A percentile compares a stretch with the other conserved stretches of the same genome.
phyloP scores from a whole-genome alignment of 139 green algal species.

The Coelastrella sp. region DNA sequence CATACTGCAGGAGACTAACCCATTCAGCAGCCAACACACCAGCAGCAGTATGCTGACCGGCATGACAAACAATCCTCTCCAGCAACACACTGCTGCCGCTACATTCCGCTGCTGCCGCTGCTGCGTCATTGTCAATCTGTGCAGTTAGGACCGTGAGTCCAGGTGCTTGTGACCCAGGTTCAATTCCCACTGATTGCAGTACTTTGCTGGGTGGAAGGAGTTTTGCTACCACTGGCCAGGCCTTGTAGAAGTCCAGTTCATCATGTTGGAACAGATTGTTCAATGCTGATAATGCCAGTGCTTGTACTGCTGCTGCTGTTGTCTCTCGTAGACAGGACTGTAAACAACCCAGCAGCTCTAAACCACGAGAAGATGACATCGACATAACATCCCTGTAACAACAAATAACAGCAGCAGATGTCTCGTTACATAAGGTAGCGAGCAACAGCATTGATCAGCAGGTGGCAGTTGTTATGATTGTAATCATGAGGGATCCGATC shows the following conservation, averaged over 20 bases:
- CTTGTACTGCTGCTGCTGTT: neutral
- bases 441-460: neutral
- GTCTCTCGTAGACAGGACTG: neutral
- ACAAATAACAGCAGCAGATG: constrained; percentile 10
- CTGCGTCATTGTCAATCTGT: too few relatives aligned
- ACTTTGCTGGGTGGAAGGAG: neutral
- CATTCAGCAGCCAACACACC: neutral
- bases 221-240: constrained; percentile 11
- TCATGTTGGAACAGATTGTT: neutral
- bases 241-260: constrained; percentile 38
- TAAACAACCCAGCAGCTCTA: constrained; percentile 19
- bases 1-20: constrained; percentile 21
- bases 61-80: neutral
- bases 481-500: too few relatives aligned
- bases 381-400: neutral
- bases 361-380: neutral
- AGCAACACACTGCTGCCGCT: neutral
- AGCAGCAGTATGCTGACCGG: neutral
- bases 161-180: neutral
- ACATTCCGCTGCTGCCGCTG: neutral
- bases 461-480: too few relatives aligned
- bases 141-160: neutral
- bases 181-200: constrained; percentile 1
- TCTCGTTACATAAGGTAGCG: neutral
- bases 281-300: neutral